These are phyloP conservation scores for Sindora glabra DNA, from an alignment of 306 rosid species.

Conservation along the genomic window DNA sequence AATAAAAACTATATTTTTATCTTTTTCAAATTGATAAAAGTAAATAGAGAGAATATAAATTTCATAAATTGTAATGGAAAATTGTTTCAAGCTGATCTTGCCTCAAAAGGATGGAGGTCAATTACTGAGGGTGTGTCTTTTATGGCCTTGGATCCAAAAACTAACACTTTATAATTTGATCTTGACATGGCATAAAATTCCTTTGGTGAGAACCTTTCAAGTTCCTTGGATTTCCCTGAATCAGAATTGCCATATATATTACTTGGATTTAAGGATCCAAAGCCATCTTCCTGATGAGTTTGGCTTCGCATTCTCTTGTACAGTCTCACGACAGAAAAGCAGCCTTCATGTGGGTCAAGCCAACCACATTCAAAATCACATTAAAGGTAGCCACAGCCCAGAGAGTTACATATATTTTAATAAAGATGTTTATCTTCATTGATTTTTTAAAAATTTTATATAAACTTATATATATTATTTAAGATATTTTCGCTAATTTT, in stretches of 20 bases:
- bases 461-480: too few species aligned
- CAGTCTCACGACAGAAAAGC: slow-evolving; percentile 68
- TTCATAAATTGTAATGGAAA: neutral
- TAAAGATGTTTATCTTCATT: too few species aligned
- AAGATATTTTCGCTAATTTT: too few species aligned
- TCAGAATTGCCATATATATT: slow-evolving; percentile 5
- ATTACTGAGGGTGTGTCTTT: slow-evolving; percentile 8
- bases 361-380: too few species aligned
- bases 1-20: too few species aligned
- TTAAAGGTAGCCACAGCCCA: too few species aligned
- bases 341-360: slow-evolving; percentile 62
- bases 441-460: too few species aligned
- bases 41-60: too few species aligned
- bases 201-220: slow-evolving; percentile 48
- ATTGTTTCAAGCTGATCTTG: neutral
- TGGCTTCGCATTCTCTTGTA: slow-evolving; percentile 60
- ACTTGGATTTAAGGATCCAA: slow-evolving; percentile 4
- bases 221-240: slow-evolving; percentile 31
- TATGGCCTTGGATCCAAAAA: slow-evolving; percentile 53
- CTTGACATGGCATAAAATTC: slow-evolving; percentile 54
- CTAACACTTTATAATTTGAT: slow-evolving; percentile 68
- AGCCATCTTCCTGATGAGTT: slow-evolving; percentile 30
- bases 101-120: neutral
- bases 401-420: too few species aligned
- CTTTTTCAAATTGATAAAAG: too few species aligned